Percentiles rank a stretch among this genome's conserved stretches.
These are phyloP conservation scores for Periconia sp. DNA, from an alignment of 2,329 filamentous ascomycete genomes.

Conservation along the genomic window DNA sequence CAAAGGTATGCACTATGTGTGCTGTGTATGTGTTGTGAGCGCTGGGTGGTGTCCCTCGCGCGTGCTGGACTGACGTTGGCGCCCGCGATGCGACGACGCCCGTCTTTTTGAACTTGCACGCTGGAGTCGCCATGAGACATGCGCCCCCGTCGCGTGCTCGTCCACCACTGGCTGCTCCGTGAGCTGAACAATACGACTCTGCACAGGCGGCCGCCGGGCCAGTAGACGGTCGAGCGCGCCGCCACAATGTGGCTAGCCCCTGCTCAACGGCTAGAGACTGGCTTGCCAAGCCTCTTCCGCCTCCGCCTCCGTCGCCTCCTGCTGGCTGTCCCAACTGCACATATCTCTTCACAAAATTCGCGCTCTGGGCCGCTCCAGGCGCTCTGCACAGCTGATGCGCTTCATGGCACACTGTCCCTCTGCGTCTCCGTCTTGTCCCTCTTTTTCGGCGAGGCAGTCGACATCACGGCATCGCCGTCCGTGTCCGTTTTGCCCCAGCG, in stretches of 20 bases:
- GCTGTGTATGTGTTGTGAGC: constrained; percentile 1
- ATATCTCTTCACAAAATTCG: not conserved
- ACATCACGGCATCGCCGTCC: not conserved
- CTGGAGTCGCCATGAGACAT: constrained; percentile 16
- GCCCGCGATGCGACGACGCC: constrained; percentile 1
- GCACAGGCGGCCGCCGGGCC: constrained; percentile 8
- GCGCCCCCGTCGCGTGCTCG: constrained; percentile 20
- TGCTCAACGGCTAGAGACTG: not conserved
- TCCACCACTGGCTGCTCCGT: constrained; percentile 20
- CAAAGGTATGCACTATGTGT: not conserved
- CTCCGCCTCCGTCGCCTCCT: not conserved
- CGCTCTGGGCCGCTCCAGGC: not conserved
- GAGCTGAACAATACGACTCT: constrained; percentile 30
- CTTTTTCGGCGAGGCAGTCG: not conserved
- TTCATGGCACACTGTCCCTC: too few relatives aligned
- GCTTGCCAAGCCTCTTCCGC: not conserved
- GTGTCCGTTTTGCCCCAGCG: not conserved
- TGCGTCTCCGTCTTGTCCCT: not conserved
- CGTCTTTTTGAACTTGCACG: constrained; percentile 10
- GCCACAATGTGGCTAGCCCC: constrained; percentile 62
- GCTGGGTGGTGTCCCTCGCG: not conserved
- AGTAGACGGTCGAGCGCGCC: constrained; percentile 5
- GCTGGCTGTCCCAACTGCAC: not conserved
- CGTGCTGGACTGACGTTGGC: not conserved
- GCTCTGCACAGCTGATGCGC: too few relatives aligned